phyloP scores from a whole-genome alignment of 805 yeast species.

The Wickerhamiella australiensis region DNA sequence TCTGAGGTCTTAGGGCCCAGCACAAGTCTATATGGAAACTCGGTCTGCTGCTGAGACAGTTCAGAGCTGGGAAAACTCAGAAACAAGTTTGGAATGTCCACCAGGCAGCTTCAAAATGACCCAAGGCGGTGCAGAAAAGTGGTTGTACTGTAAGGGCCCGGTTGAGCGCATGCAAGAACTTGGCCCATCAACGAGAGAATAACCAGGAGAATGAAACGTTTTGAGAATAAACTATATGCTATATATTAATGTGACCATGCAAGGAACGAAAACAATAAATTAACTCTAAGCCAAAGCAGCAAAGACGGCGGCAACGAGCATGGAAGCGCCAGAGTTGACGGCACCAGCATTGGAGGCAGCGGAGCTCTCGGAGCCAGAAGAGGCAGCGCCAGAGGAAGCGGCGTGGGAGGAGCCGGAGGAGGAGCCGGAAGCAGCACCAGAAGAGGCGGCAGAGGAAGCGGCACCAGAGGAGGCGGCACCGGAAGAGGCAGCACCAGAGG shows the following conservation, averaged over 20 bases:
- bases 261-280: slow-evolving; percentile 1
- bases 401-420: slow-evolving; percentile 1
- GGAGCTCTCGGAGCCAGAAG: background rate
- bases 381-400: slow-evolving; percentile 5
- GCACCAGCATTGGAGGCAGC: slow-evolving; percentile 1
- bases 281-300: slow-evolving; percentile 6
- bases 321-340: background rate
- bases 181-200: too few relatives aligned
- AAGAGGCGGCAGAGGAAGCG: background rate
- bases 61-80: too few relatives aligned
- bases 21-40: too few relatives aligned
- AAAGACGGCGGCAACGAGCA: background rate
- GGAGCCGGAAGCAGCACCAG: background rate
- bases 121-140: too few relatives aligned
- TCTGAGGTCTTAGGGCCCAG: too few relatives aligned
- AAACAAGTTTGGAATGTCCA: too few relatives aligned
- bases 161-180: too few relatives aligned
- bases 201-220: too few relatives aligned
- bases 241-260: background rate
- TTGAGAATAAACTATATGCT: background rate
- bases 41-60: too few relatives aligned
- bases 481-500: slow-evolving; percentile 1
- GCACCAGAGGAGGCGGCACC: background rate
- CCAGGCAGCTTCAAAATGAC: too few relatives aligned
- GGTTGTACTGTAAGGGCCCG: too few relatives aligned